Evolutionary conservation across 192 early-diverging fungal species (phyloP).

Genomic region (Ambispora gerdemannii): DNA sequence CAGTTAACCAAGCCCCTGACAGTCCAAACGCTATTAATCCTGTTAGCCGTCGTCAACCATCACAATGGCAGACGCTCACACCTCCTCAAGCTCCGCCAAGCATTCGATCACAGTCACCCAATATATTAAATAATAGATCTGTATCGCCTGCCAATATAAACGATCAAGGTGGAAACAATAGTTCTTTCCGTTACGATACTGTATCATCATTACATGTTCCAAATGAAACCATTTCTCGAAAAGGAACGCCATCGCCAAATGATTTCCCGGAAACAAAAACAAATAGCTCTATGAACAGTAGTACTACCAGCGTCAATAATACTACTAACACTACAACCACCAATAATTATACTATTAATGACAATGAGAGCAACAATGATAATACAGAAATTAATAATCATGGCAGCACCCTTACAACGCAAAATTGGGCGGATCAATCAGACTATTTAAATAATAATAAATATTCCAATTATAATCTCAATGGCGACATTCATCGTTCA

Average conservation of each 20-base stretch:
- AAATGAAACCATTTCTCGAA: not conserved
- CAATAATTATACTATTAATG: not conserved
- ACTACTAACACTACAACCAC: not conserved
- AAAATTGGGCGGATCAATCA: not conserved
- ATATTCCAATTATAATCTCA: not conserved
- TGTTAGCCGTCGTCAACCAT: not conserved
- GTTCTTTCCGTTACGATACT: not conserved
- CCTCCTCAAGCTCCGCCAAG: not conserved
- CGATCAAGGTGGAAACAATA: not conserved
- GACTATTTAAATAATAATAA: conserved; percentile 4
- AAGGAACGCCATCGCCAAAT: not conserved
- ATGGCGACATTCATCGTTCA: not conserved
- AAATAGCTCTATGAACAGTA: not conserved
- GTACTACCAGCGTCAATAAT: not conserved
- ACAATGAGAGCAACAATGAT: not conserved
- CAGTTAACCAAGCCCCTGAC: not conserved
- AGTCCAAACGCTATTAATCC: not conserved
- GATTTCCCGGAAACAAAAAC: not conserved
- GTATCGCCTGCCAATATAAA: conserved; percentile 1
- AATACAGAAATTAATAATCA: not conserved
- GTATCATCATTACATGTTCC: not conserved
- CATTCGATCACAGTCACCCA: not conserved
- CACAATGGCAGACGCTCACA: conserved; percentile 8
- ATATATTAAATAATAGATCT: conserved; percentile 4
- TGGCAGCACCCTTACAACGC: not conserved